Base-by-base conservation (phyloP, 495 filamentous ascomycete species). In the Hyaloscypha bicolor region DNA sequence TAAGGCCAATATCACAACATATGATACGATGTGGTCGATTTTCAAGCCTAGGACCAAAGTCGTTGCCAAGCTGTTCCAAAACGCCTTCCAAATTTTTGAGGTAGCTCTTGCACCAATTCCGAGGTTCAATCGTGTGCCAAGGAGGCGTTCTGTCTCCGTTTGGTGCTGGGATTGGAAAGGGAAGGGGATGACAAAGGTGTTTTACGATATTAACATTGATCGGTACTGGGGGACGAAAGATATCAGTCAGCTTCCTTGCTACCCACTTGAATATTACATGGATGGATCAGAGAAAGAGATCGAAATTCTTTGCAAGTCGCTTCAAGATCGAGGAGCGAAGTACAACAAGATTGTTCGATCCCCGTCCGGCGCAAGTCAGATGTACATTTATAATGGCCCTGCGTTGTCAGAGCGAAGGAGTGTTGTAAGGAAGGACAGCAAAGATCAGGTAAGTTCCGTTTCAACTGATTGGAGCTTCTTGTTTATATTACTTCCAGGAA, bases 21-120 rank as follows among this genome's bases (percentile, higher is more conserved):
- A 67, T 58, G 69, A 70, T 12, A 56, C 57, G 9, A 51, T 75
- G 6, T 75, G 73, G 73, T 70, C 73, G 12, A 6, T 75, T 6
- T 75, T 75, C 52, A 29, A 60, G 14, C 73, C 73, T 4, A 71
- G 73, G 9, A 35, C 53, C 6, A 30, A 69, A 19, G 62, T 75
- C 1, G 63, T 66, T 35, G 25, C 31, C 29, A 59, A 39, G 22
- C 39, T 65, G 2, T 74, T 75, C 60, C 16, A 11, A 19, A 12
- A 19, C 4, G 8, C 4, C 11, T 4, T 19, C 4, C 42, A 48
- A 19, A 48, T 48, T 4, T 48, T 48, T 6, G 42, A 37, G 35
- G 35, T 37, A 6, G 35, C 35, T 37, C 35, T 64, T 62, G 31
- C 59, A 63, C 9, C 39, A 64, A 42, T 37, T 53, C 19, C 73